phyloP scores from a whole-genome alignment of 148 eudicot genomes.

The Cornus kousa region DNA sequence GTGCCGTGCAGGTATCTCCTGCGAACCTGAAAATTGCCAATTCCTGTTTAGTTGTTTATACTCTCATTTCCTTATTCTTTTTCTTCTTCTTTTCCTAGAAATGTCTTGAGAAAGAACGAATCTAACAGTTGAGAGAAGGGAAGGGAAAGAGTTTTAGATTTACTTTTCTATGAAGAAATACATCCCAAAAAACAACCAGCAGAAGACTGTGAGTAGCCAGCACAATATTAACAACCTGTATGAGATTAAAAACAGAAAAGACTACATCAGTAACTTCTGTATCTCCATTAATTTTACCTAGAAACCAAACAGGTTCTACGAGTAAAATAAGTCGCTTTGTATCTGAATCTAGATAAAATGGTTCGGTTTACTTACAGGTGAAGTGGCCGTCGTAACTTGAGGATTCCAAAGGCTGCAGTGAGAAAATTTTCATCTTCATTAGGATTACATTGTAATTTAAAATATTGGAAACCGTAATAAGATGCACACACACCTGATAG shows the following conservation, averaged over 20 bases:
- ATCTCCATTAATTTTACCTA: background rate
- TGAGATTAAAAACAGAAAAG: background rate
- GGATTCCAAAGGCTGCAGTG: constrained; percentile 52
- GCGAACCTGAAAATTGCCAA: constrained; percentile 42
- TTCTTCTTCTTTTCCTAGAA: background rate
- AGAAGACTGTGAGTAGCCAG: constrained; percentile 54
- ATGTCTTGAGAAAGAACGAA: background rate
- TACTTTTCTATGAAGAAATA: constrained; percentile 68
- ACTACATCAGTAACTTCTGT: background rate
- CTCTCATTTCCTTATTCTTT: background rate
- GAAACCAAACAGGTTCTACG: background rate
- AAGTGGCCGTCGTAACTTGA: constrained; percentile 34
- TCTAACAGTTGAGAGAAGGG: background rate
- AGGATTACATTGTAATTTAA: background rate
- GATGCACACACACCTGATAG: constrained; percentile 42
- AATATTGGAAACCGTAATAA: background rate
- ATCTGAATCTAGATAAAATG: background rate
- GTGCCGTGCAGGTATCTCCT: constrained; percentile 66
- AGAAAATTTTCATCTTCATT: background rate
- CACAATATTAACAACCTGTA: constrained; percentile 50
- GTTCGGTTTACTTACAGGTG: constrained; percentile 41
- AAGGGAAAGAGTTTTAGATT: background rate
- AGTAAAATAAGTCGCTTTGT: background rate
- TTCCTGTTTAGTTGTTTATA: background rate
- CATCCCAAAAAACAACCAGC: constrained; percentile 66